phyloP scores from a whole-genome alignment of 129 eudicot species.

The Chrysanthemum makinoi region DNA sequence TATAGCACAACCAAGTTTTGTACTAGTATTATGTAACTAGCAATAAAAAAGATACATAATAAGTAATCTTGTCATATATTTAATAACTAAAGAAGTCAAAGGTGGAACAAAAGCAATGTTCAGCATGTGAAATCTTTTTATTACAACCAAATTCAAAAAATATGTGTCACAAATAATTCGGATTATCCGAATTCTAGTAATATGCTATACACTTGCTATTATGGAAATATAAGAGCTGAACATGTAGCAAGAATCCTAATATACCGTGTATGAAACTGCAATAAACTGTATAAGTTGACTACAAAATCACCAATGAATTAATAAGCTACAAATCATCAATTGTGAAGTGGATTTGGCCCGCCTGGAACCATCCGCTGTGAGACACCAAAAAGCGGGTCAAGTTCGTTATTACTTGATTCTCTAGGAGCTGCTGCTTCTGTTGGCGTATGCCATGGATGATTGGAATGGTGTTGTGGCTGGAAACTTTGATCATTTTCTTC shows the following conservation, averaged over 20 bases:
- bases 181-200: constrained; percentile 14
- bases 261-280: constrained; percentile 40
- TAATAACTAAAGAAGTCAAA: constrained; percentile 12
- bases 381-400: constrained; percentile 33
- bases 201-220: constrained; percentile 22
- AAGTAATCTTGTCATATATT: neutral
- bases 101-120: constrained; percentile 11
- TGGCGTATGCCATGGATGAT: constrained; percentile 35
- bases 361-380: constrained; percentile 59
- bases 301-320: constrained; percentile 16
- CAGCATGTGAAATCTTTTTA: constrained; percentile 9
- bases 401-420: constrained; percentile 24
- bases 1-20: neutral
- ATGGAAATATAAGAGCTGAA: constrained; percentile 20
- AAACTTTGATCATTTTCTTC: constrained; percentile 18
- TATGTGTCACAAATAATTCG: neutral
- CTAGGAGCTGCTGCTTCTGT: constrained; percentile 38
- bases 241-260: constrained; percentile 23
- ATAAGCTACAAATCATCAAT: constrained; percentile 53
- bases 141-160: neutral
- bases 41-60: neutral
- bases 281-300: constrained; percentile 29
- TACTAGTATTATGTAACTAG: neutral
- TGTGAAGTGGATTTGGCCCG: constrained; percentile 95
- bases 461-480: constrained; percentile 26